Evolutionary conservation across 257 asterid genomes (phyloP), one percentile per base, ranked within the genome.

Genomic region (Ilex aquifolium): DNA sequence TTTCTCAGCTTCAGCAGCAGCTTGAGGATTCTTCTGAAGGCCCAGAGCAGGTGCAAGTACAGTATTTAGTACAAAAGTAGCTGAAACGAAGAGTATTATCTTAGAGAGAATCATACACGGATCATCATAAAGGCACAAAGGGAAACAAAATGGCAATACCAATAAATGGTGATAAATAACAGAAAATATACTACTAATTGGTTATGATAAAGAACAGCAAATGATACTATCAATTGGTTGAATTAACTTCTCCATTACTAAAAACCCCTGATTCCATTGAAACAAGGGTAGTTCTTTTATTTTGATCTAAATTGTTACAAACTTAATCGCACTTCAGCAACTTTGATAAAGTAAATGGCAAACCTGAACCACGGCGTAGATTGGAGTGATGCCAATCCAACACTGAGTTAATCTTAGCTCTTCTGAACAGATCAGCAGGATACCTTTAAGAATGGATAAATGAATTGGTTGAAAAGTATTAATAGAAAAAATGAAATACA

Each of bases 351-450:
- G 5, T 8, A 4, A 36, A 36, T 36, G 42, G 27, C 27, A 21
- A 21, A 93, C 97, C 94, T 85, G 95, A 76, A 65, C 96, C 99
- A n/a, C 31, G 69, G 9, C 95, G 96, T 73, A 87, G 70, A 73
- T 90, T 85, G 10, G 88, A 75, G 82, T 85, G 97, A 69, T 93
- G 94, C 99, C 97, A 93, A 77, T 93, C 96, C 66, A 93, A 70
- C 64, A 85, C 94, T 3, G 99, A 84, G 77, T 93, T 82, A 63
- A 93, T 69, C 74, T 82, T 85, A 4, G 96, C 92, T 81, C 97
- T 78, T 69, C 67, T 85, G 79, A 76, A 81, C 32, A 84, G 39
- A 68, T 93, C 99, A 36, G 85, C 79, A 31, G 99, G 99, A 74
- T 87, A 93, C 99, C 99, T 93, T 59, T 40, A 65, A 72, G 0